A percentile compares a stretch with the other conserved stretches of the same genome.
Evolutionary conservation across 31 red algal species (phyloP).

Genomic region (Porphyra umbilicalis): DNA sequence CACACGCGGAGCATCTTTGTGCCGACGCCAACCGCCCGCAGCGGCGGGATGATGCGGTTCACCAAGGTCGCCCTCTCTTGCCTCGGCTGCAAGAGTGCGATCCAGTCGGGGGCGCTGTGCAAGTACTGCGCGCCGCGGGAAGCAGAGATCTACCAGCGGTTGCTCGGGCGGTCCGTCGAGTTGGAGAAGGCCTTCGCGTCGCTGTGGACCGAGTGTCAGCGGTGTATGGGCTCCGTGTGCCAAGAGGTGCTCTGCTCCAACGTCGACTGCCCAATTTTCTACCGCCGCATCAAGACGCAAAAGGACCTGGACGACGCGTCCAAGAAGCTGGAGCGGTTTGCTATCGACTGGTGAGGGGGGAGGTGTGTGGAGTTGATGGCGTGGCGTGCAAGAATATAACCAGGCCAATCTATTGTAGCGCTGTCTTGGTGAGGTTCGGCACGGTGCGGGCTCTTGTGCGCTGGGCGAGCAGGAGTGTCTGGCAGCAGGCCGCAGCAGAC

Average conservation of each 20-base stretch:
- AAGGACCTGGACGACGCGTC: slow-evolving; percentile 76
- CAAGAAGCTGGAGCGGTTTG: slow-evolving; percentile 47
- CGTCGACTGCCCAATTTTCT: slow-evolving; percentile 97
- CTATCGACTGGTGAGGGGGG: slow-evolving; percentile 31
- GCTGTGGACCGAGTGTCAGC: slow-evolving; percentile 97
- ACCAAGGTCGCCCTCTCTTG: slow-evolving; percentile 69
- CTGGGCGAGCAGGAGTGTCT: no score
- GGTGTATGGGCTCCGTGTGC: slow-evolving; percentile 90
- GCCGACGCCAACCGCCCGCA: slow-evolving; percentile 49
- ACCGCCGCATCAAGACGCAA: slow-evolving; percentile 86
- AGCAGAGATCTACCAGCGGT: slow-evolving; percentile 58
- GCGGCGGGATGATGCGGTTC: slow-evolving; percentile 86
- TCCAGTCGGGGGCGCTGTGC: slow-evolving; percentile 60
- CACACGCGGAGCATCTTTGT: slow-evolving; percentile 89
- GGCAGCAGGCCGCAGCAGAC: no score
- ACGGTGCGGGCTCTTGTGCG: no score
- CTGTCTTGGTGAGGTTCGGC: no score
- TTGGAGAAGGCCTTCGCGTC: slow-evolving; percentile 66
- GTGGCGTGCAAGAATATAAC: no score
- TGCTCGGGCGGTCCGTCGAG: slow-evolving; percentile 27
- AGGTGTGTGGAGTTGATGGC: no score
- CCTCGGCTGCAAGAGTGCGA: slow-evolving; percentile 78
- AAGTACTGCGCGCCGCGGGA: slow-evolving; percentile 59
- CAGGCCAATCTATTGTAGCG: no score
- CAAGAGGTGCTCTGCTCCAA: slow-evolving; percentile 98